Conservation (phyloP, 805 yeast genomes). For the Candida mattraensis region DNA sequence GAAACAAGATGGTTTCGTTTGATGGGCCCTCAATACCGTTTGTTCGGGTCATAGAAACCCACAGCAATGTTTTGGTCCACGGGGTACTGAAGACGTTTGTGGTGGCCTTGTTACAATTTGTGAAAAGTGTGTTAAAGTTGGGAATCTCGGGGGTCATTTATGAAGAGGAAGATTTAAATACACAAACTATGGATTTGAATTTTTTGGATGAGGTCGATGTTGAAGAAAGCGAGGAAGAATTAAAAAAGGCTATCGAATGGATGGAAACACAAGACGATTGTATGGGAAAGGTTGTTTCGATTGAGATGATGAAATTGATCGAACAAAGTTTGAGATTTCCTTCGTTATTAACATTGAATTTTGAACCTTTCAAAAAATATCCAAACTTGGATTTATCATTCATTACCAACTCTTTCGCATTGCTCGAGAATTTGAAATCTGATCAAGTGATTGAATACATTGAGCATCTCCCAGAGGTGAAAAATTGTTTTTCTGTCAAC, state of each 20-base stretch:
- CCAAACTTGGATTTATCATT: too few species aligned
- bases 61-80: conserved; percentile 41
- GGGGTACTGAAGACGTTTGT: conserved; percentile 51
- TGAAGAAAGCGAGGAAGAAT: conserved; percentile 21
- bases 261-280: conserved; percentile 22
- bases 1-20: conserved; percentile 4
- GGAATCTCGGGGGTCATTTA: conserved; percentile 59
- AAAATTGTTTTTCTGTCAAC: conserved; percentile 45
- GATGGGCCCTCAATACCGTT: background rate
- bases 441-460: conserved; percentile 19
- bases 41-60: conserved; percentile 6
- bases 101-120: conserved; percentile 53
- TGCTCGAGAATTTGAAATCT: conserved; percentile 7
- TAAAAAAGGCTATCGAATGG: conserved; percentile 38
- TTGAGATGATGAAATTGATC: conserved; percentile 16
- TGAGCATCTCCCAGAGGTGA: conserved; percentile 22
- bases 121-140: conserved; percentile 45
- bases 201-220: conserved; percentile 28
- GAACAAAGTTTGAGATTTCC: conserved; percentile 9
- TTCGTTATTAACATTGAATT: conserved; percentile 6
- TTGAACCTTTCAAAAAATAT: too few species aligned
- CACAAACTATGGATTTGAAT: conserved; percentile 58
- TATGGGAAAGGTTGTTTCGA: conserved; percentile 15
- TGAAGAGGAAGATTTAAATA: conserved; percentile 75
- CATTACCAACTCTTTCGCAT: conserved; percentile 7